These are phyloP conservation scores for Leccinum variicolor DNA, from an alignment of 768 basidiomycete species.

Conservation along the genomic window DNA sequence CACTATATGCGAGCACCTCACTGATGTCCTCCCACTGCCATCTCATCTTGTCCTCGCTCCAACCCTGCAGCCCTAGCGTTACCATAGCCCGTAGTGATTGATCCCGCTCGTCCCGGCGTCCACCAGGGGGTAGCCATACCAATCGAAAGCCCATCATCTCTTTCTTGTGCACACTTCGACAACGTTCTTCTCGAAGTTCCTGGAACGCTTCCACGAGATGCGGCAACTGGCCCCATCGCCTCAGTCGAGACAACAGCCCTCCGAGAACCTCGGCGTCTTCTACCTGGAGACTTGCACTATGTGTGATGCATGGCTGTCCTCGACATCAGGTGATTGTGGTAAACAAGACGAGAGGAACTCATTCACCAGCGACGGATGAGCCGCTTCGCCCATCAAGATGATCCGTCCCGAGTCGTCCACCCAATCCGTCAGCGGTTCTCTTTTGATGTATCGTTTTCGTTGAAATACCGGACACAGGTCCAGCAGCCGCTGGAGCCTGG, in stretches of 20 bases:
- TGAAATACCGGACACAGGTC: conserved; percentile 34
- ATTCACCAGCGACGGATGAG: conserved; percentile 50
- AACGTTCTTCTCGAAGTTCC: conserved; percentile 49
- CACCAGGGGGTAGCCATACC: conserved; percentile 40
- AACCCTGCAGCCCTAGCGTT: conserved; percentile 21
- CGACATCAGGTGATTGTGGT: background rate
- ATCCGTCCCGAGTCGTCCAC: conserved; percentile 45
- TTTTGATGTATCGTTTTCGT: conserved; percentile 31
- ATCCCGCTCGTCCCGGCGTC: conserved; percentile 41
- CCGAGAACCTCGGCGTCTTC: conserved; percentile 30
- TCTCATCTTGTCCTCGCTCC: conserved; percentile 46
- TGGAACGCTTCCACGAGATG: conserved; percentile 51
- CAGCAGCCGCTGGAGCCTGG: conserved; percentile 35
- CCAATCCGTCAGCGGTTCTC: conserved; percentile 37
- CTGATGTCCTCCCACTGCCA: conserved; percentile 51
- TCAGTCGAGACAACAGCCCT: conserved; percentile 38
- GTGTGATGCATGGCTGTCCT: conserved; percentile 45
- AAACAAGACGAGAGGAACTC: background rate
- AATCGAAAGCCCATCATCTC: conserved; percentile 40
- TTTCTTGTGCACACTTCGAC: conserved; percentile 36
- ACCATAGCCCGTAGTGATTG: conserved; percentile 25
- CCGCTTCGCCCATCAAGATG: conserved; percentile 54
- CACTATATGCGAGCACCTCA: conserved; percentile 44
- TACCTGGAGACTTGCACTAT: conserved; percentile 27
- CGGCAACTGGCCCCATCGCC: conserved; percentile 41